Conservation (phyloP, 2,329 filamentous ascomycete species). For the Colletotrichum noveboracense region DNA sequence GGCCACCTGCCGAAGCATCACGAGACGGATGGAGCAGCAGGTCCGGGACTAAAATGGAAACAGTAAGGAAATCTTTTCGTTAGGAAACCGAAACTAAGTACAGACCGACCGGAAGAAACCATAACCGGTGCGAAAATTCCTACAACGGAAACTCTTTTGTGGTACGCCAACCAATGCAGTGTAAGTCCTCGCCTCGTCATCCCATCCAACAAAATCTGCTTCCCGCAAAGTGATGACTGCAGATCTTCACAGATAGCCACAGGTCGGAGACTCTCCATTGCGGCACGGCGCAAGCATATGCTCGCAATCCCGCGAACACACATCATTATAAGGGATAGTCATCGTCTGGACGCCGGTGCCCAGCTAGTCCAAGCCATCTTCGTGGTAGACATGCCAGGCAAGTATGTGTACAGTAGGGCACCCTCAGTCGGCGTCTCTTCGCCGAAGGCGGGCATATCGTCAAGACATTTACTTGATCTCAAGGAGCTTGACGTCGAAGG, state of each 20-base stretch:
- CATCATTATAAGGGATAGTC: conserved; percentile 24
- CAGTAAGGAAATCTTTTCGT: conserved; percentile 9
- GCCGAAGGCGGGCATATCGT: background rate
- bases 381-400: background rate
- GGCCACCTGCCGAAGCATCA: background rate
- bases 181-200: conserved; percentile 55
- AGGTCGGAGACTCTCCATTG: conserved; percentile 53
- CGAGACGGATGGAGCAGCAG: background rate
- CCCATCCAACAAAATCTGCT: conserved; percentile 46
- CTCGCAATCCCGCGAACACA: conserved; percentile 19
- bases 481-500: conserved; percentile 89
- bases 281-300: conserved; percentile 37
- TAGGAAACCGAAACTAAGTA: conserved; percentile 18
- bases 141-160: conserved; percentile 37
- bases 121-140: conserved; percentile 7
- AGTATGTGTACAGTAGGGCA: conserved; percentile 14
- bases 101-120: conserved; percentile 22
- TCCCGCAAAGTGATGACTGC: conserved; percentile 34
- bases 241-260: conserved; percentile 47
- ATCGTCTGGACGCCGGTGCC: conserved; percentile 6
- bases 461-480: conserved; percentile 73
- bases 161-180: conserved; percentile 58
- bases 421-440: conserved; percentile 9
- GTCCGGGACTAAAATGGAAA: background rate
- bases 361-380: conserved; percentile 1